A percentile compares a stretch with the other conserved stretches of the same genome.
These are phyloP conservation scores for Annulohypoxylon truncatum DNA, from an alignment of 2,329 filamentous ascomycete genomes.

Conservation along the genomic window DNA sequence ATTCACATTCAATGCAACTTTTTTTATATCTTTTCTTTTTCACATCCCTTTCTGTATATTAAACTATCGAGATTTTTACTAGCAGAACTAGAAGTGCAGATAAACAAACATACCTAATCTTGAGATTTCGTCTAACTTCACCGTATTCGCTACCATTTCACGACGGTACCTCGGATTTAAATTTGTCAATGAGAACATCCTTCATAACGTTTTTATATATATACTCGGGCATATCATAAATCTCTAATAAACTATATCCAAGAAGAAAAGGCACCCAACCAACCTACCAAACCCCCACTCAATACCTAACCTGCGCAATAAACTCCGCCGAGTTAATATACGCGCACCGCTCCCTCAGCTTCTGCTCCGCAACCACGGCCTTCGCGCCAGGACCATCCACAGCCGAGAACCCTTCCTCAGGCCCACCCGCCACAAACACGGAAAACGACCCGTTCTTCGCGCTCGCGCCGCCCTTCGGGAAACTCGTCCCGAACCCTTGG, in stretches of 20 bases:
- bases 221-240: not conserved
- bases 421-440: constrained; percentile 59
- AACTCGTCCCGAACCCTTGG: constrained; percentile 56
- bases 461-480: constrained; percentile 3
- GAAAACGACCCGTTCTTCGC: constrained; percentile 41
- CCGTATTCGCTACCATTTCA: not conserved
- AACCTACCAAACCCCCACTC: constrained; percentile 37
- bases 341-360: constrained; percentile 58
- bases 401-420: constrained; percentile 56
- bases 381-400: constrained; percentile 52
- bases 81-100: too few relatives aligned
- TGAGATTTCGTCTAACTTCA: too few relatives aligned
- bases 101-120: too few relatives aligned
- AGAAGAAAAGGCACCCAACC: not conserved
- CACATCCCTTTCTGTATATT: too few relatives aligned
- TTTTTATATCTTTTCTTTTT: too few relatives aligned
- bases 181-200: not conserved
- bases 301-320: constrained; percentile 56
- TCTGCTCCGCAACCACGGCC: constrained; percentile 55
- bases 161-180: not conserved
- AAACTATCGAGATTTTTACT: too few relatives aligned
- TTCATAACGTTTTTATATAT: not conserved
- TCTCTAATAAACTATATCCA: not conserved
- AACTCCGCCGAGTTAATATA: constrained; percentile 59
- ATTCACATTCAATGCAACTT: too few relatives aligned